Percentiles rank a stretch among this genome's conserved stretches.
These are phyloP conservation scores for Clonostachys byssicola DNA, from an alignment of 2,329 filamentous ascomycete genomes.

Conservation along the genomic window DNA sequence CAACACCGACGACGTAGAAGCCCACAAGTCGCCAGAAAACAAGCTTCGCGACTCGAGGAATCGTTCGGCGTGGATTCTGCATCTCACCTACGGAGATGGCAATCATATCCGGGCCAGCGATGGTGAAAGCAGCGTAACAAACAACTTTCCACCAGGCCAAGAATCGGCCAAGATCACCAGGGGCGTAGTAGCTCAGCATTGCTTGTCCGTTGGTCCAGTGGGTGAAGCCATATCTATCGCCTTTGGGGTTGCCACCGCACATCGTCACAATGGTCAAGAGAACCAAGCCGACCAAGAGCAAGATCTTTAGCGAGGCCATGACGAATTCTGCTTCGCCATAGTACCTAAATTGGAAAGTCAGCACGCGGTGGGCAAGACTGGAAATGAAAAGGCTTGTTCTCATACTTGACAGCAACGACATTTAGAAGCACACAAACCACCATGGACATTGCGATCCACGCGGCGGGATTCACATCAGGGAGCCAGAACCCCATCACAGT, in stretches of 20 bases:
- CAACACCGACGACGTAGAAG: constrained; percentile 21
- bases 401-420: constrained; percentile 14
- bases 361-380: too few relatives aligned
- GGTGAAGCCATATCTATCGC: constrained; percentile 68
- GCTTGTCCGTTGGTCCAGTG: constrained; percentile 66
- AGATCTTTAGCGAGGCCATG: constrained; percentile 66
- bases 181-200: constrained; percentile 62
- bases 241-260: constrained; percentile 74
- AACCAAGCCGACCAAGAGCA: constrained; percentile 68
- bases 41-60: constrained; percentile 36
- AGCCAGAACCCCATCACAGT: constrained; percentile 27
- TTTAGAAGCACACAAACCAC: constrained; percentile 20
- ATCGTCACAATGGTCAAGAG: constrained; percentile 78
- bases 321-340: constrained; percentile 77
- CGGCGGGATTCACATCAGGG: constrained; percentile 23
- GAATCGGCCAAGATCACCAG: constrained; percentile 60
- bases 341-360: constrained; percentile 26
- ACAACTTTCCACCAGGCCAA: constrained; percentile 62
- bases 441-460: constrained; percentile 33
- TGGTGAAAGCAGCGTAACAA: constrained; percentile 34
- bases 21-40: constrained; percentile 17
- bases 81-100: constrained; percentile 61
- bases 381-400: too few relatives aligned
- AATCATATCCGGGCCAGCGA: constrained; percentile 60
- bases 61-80: constrained; percentile 40